A percentile compares a stretch with the other conserved stretches of the same genome.
phyloP scores from a whole-genome alignment of 2,329 filamentous ascomycete species.

The Aspergillus sp. region DNA sequence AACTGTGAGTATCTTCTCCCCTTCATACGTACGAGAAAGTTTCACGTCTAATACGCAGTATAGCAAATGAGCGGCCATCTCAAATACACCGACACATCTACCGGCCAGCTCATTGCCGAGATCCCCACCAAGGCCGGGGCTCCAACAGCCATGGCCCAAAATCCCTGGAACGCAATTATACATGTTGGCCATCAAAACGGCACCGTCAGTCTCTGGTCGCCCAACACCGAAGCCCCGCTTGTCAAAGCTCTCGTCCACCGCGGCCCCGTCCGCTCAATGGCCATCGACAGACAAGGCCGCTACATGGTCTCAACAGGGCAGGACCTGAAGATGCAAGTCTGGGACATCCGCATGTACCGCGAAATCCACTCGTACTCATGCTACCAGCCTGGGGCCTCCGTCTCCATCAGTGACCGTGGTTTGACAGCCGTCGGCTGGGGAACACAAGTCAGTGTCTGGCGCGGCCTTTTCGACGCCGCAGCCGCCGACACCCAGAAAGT shows the following conservation, averaged over 20 bases:
- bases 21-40: not conserved
- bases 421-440: constrained; percentile 89
- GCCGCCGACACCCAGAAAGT: constrained; percentile 72
- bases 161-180: constrained; percentile 87
- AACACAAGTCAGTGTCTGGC: constrained; percentile 87
- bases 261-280: constrained; percentile 81
- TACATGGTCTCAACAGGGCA: constrained; percentile 96
- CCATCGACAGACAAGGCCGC: constrained; percentile 82
- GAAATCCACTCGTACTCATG: constrained; percentile 89
- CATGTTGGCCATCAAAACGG: constrained; percentile 95
- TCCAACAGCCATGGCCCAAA: constrained; percentile 80
- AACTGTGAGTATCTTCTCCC: constrained; percentile 56
- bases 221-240: constrained; percentile 79
- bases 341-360: constrained; percentile 92
- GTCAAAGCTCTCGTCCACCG: constrained; percentile 89
- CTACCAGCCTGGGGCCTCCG: constrained; percentile 74
- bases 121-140: constrained; percentile 80
- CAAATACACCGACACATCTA: constrained; percentile 94
- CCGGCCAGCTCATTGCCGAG: constrained; percentile 83
- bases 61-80: constrained; percentile 77
- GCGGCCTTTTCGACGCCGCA: constrained; percentile 78
- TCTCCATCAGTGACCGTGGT: constrained; percentile 85
- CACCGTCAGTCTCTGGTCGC: constrained; percentile 92
- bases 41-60: not conserved
- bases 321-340: constrained; percentile 88